A percentile compares a stretch with the other conserved stretches of the same genome.
Conservation (phyloP, 768 basidiomycete species). For the Podaxis pistillaris region DNA sequence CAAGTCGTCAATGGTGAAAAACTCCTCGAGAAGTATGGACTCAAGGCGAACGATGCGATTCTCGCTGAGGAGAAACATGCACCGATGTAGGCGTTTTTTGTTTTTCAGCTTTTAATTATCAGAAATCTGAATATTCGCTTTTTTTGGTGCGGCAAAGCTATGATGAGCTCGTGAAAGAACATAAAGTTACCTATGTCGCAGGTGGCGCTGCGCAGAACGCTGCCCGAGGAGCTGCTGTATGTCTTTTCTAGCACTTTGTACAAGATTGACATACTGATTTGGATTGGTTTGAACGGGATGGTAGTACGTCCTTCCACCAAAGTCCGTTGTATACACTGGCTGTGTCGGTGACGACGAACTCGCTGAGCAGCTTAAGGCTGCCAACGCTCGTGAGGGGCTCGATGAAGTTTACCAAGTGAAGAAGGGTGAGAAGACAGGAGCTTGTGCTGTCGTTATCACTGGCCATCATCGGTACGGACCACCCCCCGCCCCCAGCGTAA, state of each 20-base stretch:
- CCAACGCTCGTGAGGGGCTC: slow-evolving; percentile 92
- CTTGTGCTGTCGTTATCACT: slow-evolving; percentile 94
- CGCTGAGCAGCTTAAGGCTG: slow-evolving; percentile 81
- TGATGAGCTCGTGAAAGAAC: slow-evolving; percentile 76
- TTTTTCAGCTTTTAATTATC: background rate
- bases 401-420: slow-evolving; percentile 87
- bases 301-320: slow-evolving; percentile 87
- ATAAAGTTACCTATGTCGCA: slow-evolving; percentile 86
- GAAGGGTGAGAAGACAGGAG: slow-evolving; percentile 86
- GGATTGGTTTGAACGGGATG: background rate
- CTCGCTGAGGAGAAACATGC: slow-evolving; percentile 87
- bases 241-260: slow-evolving; percentile 26
- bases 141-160: slow-evolving; percentile 53
- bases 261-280: background rate
- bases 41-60: slow-evolving; percentile 95
- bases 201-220: slow-evolving; percentile 98
- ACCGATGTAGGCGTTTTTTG: slow-evolving; percentile 59
- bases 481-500: background rate
- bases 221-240: slow-evolving; percentile 92
- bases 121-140: background rate
- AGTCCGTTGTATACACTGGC: slow-evolving; percentile 91
- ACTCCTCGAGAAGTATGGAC: slow-evolving; percentile 83
- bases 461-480: slow-evolving; percentile 75
- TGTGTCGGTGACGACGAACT: slow-evolving; percentile 94
- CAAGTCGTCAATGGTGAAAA: slow-evolving; percentile 85